phyloP scores from a whole-genome alignment of 2,329 filamentous ascomycete genomes.

The Calonectria henricotiae region DNA sequence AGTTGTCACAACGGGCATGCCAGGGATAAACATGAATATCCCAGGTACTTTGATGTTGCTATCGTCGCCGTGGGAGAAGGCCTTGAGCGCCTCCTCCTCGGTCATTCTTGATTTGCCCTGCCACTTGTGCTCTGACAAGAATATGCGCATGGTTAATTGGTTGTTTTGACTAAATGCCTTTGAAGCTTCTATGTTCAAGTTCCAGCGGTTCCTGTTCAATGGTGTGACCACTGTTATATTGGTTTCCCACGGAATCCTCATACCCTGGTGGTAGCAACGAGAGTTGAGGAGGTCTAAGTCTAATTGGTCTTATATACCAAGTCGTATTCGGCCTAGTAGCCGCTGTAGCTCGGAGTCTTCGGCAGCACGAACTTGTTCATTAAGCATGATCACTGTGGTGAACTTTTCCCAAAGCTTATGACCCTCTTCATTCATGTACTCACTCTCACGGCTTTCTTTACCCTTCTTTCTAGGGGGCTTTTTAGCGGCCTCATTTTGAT shows the following conservation, averaged over 20 bases:
- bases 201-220: conserved; percentile 2
- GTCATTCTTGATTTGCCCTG: background rate
- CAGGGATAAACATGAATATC: background rate
- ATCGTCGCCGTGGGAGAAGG: background rate
- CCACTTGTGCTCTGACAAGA: conserved; percentile 11
- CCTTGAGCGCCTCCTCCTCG: background rate
- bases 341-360: background rate
- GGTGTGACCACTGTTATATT: background rate
- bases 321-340: background rate
- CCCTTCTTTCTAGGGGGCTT: background rate
- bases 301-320: background rate
- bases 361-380: conserved; percentile 2
- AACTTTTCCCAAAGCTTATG: background rate
- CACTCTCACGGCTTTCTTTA: background rate
- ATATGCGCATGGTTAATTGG: background rate
- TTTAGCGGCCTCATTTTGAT: background rate
- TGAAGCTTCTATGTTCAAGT: conserved; percentile 1
- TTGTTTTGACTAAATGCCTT: background rate
- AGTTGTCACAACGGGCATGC: background rate
- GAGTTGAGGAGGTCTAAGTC: conserved; percentile 7
- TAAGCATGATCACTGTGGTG: background rate
- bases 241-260: background rate
- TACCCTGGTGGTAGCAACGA: background rate
- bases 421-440: background rate
- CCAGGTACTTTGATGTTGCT: background rate